Conservation (phyloP, 2,329 filamentous ascomycete species). For the Apiospora hydei region DNA sequence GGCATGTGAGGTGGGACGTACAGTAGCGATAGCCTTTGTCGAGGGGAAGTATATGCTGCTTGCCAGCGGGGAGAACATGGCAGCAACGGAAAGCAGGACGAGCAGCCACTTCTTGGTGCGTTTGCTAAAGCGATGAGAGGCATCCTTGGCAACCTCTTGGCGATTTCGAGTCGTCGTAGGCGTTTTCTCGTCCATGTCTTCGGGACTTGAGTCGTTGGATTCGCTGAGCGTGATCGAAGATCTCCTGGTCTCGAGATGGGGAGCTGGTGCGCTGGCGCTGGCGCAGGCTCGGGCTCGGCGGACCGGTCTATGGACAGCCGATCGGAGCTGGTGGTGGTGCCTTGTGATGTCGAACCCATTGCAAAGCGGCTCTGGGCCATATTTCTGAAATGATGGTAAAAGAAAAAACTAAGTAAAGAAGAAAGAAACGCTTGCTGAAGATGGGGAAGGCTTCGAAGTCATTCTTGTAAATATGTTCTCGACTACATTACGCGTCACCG, state of each 20-base stretch:
- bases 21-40: conserved; percentile 47
- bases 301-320: neutral
- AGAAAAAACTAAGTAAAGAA: neutral
- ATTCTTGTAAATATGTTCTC: neutral
- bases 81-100: conserved; percentile 40
- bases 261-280: neutral
- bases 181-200: neutral
- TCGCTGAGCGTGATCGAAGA: neutral
- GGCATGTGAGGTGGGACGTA: conserved; percentile 26
- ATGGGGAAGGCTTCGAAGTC: neutral
- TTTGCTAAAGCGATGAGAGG: conserved; percentile 3
- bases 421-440: neutral
- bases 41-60: conserved; percentile 60
- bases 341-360: conserved; percentile 2
- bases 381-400: neutral
- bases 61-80: conserved; percentile 60
- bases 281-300: neutral
- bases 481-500: neutral
- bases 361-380: neutral
- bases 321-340: neutral
- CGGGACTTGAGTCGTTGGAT: neutral
- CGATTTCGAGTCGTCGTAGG: neutral
- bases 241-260: neutral
- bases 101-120: neutral
- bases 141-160: neutral